Conservation (phyloP, 192 early-diverging fungal species). For the Tieghemiomyces parasiticus region DNA sequence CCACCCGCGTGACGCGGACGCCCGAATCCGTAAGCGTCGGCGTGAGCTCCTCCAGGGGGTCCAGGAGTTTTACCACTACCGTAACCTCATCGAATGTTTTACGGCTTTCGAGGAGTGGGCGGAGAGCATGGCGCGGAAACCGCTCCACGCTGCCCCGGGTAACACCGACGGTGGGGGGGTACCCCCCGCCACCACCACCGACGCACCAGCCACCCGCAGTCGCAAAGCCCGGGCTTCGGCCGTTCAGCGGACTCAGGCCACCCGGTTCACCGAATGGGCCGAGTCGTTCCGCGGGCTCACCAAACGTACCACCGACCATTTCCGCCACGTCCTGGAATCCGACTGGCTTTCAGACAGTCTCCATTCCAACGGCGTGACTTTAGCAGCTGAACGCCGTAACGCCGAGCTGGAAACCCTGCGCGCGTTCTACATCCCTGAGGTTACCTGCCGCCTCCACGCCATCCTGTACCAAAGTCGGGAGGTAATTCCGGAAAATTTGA, state of each 20-base stretch:
- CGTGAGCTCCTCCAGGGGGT: not conserved
- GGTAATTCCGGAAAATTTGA: slow-evolving; percentile 30
- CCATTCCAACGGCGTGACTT: slow-evolving; percentile 10
- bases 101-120: slow-evolving; percentile 17
- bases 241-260: not conserved
- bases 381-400: slow-evolving; percentile 14
- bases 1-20: not conserved
- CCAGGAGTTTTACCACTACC: slow-evolving; percentile 19
- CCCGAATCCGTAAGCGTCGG: not conserved
- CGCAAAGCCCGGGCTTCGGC: not conserved
- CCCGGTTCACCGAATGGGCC: not conserved
- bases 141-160: not conserved
- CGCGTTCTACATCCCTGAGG: slow-evolving; percentile 42
- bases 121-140: not conserved
- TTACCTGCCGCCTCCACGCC: slow-evolving; percentile 50
- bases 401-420: slow-evolving; percentile 30
- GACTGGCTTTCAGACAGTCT: slow-evolving; percentile 21
- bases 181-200: not conserved
- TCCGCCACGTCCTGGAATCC: slow-evolving; percentile 23
- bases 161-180: not conserved
- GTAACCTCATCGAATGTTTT: slow-evolving; percentile 31
- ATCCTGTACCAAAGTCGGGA: slow-evolving; percentile 48
- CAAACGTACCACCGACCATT: not conserved
- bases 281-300: not conserved
- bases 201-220: not conserved